Conservation (phyloP, 352 stramenopile genomes). For the Plasmopara muralis region DNA sequence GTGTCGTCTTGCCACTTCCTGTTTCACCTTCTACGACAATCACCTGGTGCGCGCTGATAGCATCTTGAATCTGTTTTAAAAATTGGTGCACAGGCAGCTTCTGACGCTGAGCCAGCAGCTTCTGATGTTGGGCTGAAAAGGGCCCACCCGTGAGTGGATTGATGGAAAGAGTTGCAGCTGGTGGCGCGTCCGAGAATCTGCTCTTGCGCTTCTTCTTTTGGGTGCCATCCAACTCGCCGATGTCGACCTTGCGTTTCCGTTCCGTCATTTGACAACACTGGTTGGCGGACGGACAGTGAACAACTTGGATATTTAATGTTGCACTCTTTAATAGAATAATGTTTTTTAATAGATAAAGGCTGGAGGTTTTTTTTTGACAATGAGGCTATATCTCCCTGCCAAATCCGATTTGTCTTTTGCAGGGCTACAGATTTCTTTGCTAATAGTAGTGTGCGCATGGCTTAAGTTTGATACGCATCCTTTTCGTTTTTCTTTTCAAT, state of each 20-base stretch:
- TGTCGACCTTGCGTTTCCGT: constrained; percentile 60
- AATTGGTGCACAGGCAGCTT: constrained; percentile 98
- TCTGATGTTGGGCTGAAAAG: constrained; percentile 90
- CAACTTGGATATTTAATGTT: no score
- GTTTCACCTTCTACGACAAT: constrained; percentile 99
- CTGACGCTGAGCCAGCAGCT: constrained; percentile 90
- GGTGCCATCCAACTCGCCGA: constrained; percentile 35
- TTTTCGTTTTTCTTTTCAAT: no score
- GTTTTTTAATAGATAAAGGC: no score
- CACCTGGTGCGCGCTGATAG: constrained; percentile 91
- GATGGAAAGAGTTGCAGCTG: constrained; percentile 14
- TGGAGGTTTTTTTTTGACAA: no score
- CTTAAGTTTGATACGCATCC: no score
- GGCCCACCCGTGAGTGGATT: constrained; percentile 89
- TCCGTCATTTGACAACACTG: constrained; percentile 31
- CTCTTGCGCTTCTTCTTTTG: constrained; percentile 64
- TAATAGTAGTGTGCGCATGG: no score
- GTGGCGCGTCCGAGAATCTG: constrained; percentile 65
- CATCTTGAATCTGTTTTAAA: constrained; percentile 94
- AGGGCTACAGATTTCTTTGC: no score
- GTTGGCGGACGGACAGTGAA: no score
- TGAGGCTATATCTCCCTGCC: no score
- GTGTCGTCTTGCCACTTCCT: constrained; percentile 95
- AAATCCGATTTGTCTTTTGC: no score
- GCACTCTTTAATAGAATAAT: no score